phyloP scores from a whole-genome alignment of 2,329 filamentous ascomycete genomes.

The Diaporthe destruens region DNA sequence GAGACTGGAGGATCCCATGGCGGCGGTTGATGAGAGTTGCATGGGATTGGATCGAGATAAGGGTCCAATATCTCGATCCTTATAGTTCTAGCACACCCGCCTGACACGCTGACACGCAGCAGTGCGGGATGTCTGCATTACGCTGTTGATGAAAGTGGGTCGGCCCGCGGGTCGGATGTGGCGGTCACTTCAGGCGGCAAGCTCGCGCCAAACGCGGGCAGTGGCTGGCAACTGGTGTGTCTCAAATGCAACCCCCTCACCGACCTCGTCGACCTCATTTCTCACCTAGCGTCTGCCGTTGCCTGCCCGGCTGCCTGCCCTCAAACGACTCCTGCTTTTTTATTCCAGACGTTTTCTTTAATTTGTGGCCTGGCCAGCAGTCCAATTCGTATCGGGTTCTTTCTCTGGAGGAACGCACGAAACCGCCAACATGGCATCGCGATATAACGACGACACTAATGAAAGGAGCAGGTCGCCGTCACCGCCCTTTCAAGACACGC shows the following conservation, averaged over 20 bases:
- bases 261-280: constrained; percentile 13
- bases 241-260: constrained; percentile 31
- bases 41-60: constrained; percentile 33
- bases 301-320: neutral
- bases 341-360: neutral
- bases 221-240: neutral
- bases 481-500: constrained; percentile 34
- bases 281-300: neutral
- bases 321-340: neutral
- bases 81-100: neutral
- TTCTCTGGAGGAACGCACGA: neutral
- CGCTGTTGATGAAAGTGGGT: constrained; percentile 18
- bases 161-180: constrained; percentile 13
- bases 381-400: neutral
- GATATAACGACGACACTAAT: constrained; percentile 1
- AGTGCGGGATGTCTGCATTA: constrained; percentile 2
- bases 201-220: constrained; percentile 24
- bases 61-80: neutral
- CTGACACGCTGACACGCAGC: neutral
- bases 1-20: neutral
- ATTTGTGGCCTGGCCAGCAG: neutral
- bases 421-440: neutral
- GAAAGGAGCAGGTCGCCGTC: constrained; percentile 20
- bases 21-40: accelerated
- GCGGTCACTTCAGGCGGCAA: constrained; percentile 10